Evolutionary conservation across 2,329 filamentous ascomycete species (phyloP).

Genomic region (Diaporthe vaccinii): DNA sequence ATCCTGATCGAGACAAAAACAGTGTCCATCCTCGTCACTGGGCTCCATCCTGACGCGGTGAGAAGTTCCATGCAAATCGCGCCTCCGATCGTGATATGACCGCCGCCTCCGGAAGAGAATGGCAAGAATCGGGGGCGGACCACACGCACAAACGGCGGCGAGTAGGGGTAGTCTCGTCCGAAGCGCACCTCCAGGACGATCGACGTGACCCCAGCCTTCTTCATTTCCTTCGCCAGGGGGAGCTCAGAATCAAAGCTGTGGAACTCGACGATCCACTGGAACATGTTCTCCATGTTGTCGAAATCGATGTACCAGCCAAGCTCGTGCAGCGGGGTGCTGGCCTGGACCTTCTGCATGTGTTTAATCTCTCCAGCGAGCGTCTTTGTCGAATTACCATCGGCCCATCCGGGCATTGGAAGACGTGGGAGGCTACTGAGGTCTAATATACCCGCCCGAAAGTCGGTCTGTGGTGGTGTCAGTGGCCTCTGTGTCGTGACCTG

Average conservation of each 20-base stretch:
- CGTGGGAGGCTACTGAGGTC: constrained; percentile 72
- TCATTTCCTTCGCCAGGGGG: constrained; percentile 83
- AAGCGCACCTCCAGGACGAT: constrained; percentile 88
- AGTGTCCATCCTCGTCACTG: constrained; percentile 80
- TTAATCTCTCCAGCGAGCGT: constrained; percentile 75
- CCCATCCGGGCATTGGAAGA: constrained; percentile 76
- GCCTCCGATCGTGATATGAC: constrained; percentile 79
- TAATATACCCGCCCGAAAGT: constrained; percentile 77
- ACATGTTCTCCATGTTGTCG: constrained; percentile 77
- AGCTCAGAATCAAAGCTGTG: constrained; percentile 82
- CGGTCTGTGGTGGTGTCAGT: constrained; percentile 45
- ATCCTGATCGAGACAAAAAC: constrained; percentile 85
- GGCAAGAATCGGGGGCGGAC: constrained; percentile 83
- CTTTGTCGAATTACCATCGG: constrained; percentile 71
- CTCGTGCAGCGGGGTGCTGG: constrained; percentile 69
- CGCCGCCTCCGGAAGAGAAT: constrained; percentile 76
- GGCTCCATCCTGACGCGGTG: constrained; percentile 86
- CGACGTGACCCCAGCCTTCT: constrained; percentile 69
- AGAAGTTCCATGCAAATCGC: constrained; percentile 88
- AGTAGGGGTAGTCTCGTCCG: constrained; percentile 79
- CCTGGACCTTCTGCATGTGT: constrained; percentile 74
- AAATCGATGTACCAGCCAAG: constrained; percentile 89
- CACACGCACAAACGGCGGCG: constrained; percentile 87
- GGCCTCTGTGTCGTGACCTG: constrained; percentile 32
- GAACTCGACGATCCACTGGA: constrained; percentile 92